Base-by-base conservation (phyloP, 768 basidiomycete genomes). In the Lentinula aciculospora region DNA sequence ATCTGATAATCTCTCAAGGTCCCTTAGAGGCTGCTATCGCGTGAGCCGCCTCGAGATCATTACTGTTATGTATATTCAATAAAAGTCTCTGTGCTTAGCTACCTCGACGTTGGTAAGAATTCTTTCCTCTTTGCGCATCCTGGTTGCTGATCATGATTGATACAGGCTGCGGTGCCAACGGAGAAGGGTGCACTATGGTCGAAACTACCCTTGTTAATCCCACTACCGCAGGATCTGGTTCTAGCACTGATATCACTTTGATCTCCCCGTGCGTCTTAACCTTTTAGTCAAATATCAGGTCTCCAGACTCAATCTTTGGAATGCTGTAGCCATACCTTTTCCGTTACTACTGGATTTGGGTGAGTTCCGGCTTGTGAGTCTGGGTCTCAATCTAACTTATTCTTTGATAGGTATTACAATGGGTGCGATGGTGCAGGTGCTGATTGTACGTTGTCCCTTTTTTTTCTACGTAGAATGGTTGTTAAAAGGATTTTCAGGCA, bases 151-250 rank as follows among this genome's bases (percentile, higher is more conserved):
- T 44, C 13, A 10, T 56, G 21, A 32, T 28, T 23, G 27, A 29
- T 50, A 46, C 59, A 66, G 71, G 71, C 8, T 74, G 72, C 37
- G 71, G 71, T 3, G 68, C 68, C 58, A 72, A 73, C 56, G 74
- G 74, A 3, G 74, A 75, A 51, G 60, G 67, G 3, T 75, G 74
- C 63, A 71, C 70, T 15, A 44, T 70, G 15, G 60, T 75, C 23
- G 74, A 74, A 58, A 67, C 66, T 6, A 72, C 66, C 19, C 64
- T 75, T n/a, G 50, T 45, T 3, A 74, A 75, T 58, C 72, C 73
- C 2, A 67, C 66, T 10, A 54, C 60, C 25, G 61, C 69, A 6
- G 73, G 72, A n/a, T 64, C 66, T 55, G 71, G 71, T 17, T 75
- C 74, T 10, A 71, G 69, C 61, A 65, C 71, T 7, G 73, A 73